These are phyloP conservation scores for Euphorbia pulcherrima DNA, from an alignment of 345 rosid genomes.

Conservation along the genomic window DNA sequence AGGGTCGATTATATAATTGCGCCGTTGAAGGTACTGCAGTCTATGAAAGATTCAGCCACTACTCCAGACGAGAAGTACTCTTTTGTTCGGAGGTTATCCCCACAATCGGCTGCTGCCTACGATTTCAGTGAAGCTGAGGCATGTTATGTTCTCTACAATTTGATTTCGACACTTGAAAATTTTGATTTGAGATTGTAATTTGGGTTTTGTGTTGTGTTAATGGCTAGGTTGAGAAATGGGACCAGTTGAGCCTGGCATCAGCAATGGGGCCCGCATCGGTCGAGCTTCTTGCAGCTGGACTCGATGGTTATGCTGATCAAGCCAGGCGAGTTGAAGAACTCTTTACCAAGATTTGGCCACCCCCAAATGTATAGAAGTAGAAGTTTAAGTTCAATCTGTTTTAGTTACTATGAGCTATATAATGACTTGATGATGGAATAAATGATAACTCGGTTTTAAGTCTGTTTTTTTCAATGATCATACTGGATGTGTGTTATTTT, in stretches of 20 bases:
- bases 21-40: conserved; percentile 80
- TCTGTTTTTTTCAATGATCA: too few species aligned
- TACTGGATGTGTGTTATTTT: too few species aligned
- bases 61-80: conserved; percentile 79
- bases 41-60: conserved; percentile 70
- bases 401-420: neutral
- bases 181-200: neutral
- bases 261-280: conserved; percentile 92
- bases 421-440: conserved; percentile 24
- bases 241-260: conserved; percentile 72
- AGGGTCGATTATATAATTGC: conserved; percentile 94
- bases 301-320: conserved; percentile 72
- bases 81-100: conserved; percentile 60
- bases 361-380: conserved; percentile 75
- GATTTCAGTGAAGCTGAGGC: conserved; percentile 83
- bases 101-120: conserved; percentile 61
- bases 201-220: neutral
- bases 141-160: conserved; percentile 16
- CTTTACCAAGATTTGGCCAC: conserved; percentile 93
- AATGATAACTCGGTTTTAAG: conserved; percentile 15
- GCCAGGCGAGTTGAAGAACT: conserved; percentile 69
- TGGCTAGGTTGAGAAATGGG: conserved; percentile 70
- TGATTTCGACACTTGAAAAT: neutral
- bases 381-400: neutral
- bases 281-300: conserved; percentile 75